Conservation (phyloP, 495 filamentous ascomycete species). For the Cercophora newfieldiana region DNA sequence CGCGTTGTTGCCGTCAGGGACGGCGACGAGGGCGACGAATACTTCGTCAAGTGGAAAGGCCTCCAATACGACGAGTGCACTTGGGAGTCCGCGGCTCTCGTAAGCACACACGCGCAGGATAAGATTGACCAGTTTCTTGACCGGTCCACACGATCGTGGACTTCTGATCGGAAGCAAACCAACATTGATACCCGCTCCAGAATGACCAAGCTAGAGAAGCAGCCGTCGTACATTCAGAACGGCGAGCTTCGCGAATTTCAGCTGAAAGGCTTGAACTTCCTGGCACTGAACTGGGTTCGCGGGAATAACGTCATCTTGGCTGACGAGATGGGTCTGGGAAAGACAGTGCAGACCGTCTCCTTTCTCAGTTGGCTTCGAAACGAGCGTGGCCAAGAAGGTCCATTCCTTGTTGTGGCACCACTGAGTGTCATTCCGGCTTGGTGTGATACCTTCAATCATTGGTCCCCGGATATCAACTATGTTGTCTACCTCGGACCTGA, state of each 20-base stretch:
- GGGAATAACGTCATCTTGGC: conserved; percentile 93
- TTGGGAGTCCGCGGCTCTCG: conserved; percentile 78
- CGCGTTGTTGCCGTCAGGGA: conserved; percentile 81
- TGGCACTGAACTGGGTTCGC: conserved; percentile 91
- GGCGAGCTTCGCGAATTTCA: conserved; percentile 93
- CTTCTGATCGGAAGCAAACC: conserved; percentile 72
- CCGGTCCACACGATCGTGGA: conserved; percentile 70
- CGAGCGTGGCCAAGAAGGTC: conserved; percentile 83
- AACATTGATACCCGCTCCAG: conserved; percentile 73
- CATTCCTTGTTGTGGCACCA: conserved; percentile 93
- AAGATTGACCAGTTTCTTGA: conserved; percentile 90
- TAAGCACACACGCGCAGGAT: conserved; percentile 74
- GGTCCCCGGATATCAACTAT: conserved; percentile 96
- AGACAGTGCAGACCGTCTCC: conserved; percentile 95
- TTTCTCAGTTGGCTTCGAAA: conserved; percentile 99
- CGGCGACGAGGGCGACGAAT: conserved; percentile 74
- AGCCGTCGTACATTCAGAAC: conserved; percentile 80
- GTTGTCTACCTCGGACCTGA: conserved; percentile 93
- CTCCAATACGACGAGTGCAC: conserved; percentile 89
- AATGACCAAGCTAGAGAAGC: conserved; percentile 67
- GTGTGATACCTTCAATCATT: conserved; percentile 96
- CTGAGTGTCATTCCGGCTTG: conserved; percentile 95
- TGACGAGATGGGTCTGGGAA: conserved; percentile 98
- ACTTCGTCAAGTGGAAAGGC: conserved; percentile 91
- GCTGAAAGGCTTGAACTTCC: conserved; percentile 87